These are phyloP conservation scores for Chalara sp. DNA, from an alignment of 2,329 filamentous ascomycete species.

Conservation along the genomic window DNA sequence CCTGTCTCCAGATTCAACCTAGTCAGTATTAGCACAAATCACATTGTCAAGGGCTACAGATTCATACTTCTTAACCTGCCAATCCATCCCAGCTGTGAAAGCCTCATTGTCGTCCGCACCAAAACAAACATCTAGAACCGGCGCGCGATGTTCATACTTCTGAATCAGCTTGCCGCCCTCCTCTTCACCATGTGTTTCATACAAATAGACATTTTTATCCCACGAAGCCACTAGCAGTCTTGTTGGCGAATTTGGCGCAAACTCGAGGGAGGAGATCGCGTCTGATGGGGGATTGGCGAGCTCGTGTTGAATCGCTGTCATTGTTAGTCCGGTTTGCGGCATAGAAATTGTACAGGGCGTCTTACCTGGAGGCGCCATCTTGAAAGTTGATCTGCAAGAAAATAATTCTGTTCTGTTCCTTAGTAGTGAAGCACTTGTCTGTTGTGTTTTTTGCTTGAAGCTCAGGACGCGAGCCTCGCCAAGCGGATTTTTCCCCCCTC, in stretches of 20 bases:
- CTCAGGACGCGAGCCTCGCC: too few species aligned
- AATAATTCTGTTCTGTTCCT: background rate
- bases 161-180: slow-evolving; percentile 53
- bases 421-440: background rate
- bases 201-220: slow-evolving; percentile 88
- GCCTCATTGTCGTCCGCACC: slow-evolving; percentile 76
- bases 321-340: too few species aligned
- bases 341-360: background rate
- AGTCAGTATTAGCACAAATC: slow-evolving; percentile 7
- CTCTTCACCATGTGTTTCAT: slow-evolving; percentile 59
- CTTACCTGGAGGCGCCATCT: background rate
- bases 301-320: slow-evolving; percentile 69
- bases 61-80: slow-evolving; percentile 67
- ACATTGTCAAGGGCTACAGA: background rate
- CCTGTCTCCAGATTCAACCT: slow-evolving; percentile 67
- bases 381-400: background rate
- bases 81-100: slow-evolving; percentile 82
- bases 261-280: slow-evolving; percentile 79
- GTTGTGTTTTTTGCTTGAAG: too few species aligned
- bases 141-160: slow-evolving; percentile 74
- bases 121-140: slow-evolving; percentile 88
- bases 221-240: slow-evolving; percentile 88
- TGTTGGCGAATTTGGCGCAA: slow-evolving; percentile 68
- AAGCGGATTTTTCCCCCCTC: too few species aligned
- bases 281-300: slow-evolving; percentile 77